Base-by-base conservation (phyloP, 2,329 filamentous ascomycete genomes). In the Ceratocystis alfenasii region DNA sequence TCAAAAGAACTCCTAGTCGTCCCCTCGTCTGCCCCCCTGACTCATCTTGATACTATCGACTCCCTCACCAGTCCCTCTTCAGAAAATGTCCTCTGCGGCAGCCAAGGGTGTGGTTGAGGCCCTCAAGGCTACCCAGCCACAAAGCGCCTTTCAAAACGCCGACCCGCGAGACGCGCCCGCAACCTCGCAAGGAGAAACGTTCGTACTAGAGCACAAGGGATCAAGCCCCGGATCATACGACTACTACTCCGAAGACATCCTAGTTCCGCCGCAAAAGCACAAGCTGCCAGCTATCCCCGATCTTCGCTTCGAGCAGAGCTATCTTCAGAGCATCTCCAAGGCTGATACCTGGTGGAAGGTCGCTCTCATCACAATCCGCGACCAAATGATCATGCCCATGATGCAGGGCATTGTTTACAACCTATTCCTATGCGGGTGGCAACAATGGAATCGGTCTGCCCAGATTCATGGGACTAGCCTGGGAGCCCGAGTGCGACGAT, bases 251-350 rank as follows among this genome's bases (percentile, higher is more conserved):
- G 87, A 87, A 12, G 79, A 86, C 68, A 87, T 83, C 69, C 80
- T 87, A 4, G 75, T 91, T 63, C 79, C 79, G 65, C 77, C 77
- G 63, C 79, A 78, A 61, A 72, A 72, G 60, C 74, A 76, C 45
- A 74, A 76, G 50, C 77, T 86, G 65, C 83, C 82, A 36, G 83
- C 85, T 7, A 82, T 96, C 72, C 91, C 92, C 3, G 94, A 99
- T 77, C 79, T 99, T 70, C 85, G 94, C 55, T 97, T 97, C 77
- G 94, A 99, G 78, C 94, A 99, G 81, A 96, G 92, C 80, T 99
- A 99, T 75, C 82, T 99, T 65, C 87, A 89, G 71, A 95, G 91
- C 77, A 88, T 99, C 71, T 83, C 87, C 69, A 81, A 84, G 66
- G 90, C 91, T 45, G 84, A 94, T 70, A 86, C 84, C 28, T 92